Conservation (phyloP, 2,329 filamentous ascomycete genomes). For the Nemania abortiva region DNA sequence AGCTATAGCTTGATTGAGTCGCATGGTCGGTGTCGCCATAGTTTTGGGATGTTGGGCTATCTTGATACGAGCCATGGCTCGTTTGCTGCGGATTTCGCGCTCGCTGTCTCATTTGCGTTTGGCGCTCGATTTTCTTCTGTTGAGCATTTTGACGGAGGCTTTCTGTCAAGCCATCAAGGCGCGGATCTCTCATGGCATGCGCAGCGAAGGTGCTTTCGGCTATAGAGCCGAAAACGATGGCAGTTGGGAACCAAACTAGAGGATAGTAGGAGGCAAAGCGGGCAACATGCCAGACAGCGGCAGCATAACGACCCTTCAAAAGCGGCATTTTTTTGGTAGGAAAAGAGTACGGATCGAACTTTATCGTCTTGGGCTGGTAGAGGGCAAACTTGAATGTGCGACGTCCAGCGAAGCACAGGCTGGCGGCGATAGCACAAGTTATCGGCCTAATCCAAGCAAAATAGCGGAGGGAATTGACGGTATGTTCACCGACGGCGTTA, state of each 20-base stretch:
- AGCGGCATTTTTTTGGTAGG: conserved; percentile 44
- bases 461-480: conserved; percentile 48
- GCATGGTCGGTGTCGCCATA: conserved; percentile 17
- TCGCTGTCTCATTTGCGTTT: conserved; percentile 7
- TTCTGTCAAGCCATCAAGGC: conserved; percentile 40
- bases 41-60: conserved; percentile 6
- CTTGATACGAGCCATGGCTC: conserved; percentile 1
- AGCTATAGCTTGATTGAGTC: conserved; percentile 12
- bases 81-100: conserved; percentile 5
- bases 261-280: conserved; percentile 54
- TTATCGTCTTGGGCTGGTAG: conserved; percentile 52
- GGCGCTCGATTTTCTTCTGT: background rate
- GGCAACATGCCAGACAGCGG: conserved; percentile 53
- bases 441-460: conserved; percentile 49
- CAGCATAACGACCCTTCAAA: conserved; percentile 47
- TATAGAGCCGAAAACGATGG: conserved; percentile 50
- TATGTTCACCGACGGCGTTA: conserved; percentile 46
- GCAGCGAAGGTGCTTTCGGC: conserved; percentile 43
- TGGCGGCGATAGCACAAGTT: conserved; percentile 41
- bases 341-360: conserved; percentile 51
- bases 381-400: conserved; percentile 57
- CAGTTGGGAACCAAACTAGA: conserved; percentile 43
- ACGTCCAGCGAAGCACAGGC: conserved; percentile 48
- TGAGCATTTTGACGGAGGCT: conserved; percentile 33
- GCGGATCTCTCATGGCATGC: conserved; percentile 48